phyloP scores from a whole-genome alignment of 2,329 filamentous ascomycete species.

The Zymoseptoria tritici region DNA sequence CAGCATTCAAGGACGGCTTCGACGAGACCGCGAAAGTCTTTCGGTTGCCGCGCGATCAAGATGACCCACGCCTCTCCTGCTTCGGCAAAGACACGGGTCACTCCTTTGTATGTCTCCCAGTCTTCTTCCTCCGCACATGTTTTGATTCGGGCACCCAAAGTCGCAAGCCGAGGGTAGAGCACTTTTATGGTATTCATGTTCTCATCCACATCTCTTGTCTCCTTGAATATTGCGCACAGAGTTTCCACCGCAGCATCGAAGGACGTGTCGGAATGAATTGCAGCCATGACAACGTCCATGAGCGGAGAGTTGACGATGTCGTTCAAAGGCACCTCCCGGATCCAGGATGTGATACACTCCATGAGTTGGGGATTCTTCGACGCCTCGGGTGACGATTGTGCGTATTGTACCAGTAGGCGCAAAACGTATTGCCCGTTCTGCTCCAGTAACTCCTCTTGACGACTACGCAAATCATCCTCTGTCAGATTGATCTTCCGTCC shows the following conservation, averaged over 20 bases:
- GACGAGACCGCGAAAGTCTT: constrained; percentile 74
- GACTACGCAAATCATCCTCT: constrained; percentile 85
- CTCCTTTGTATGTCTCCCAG: constrained; percentile 72
- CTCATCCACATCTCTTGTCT: constrained; percentile 91
- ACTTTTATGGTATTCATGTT: constrained; percentile 72
- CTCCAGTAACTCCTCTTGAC: constrained; percentile 82
- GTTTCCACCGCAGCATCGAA: constrained; percentile 88
- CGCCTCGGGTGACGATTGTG: constrained; percentile 83
- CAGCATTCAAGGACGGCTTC: constrained; percentile 90
- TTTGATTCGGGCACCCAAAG: constrained; percentile 67
- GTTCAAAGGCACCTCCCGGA: constrained; percentile 79
- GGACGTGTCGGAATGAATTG: constrained; percentile 65
- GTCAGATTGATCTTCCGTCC: constrained; percentile 98
- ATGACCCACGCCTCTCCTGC: constrained; percentile 93
- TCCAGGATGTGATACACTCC: constrained; percentile 94
- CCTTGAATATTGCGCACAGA: constrained; percentile 80
- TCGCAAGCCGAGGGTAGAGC: constrained; percentile 73
- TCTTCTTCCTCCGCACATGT: constrained; percentile 74
- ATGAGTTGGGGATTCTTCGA: constrained; percentile 82
- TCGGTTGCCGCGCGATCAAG: constrained; percentile 75
- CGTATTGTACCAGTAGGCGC: constrained; percentile 78
- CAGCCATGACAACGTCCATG: constrained; percentile 71
- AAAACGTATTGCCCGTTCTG: constrained; percentile 87
- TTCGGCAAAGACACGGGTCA: constrained; percentile 86
- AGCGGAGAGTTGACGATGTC: constrained; percentile 81